These are phyloP conservation scores for Chrysosporium keratinophilum DNA, from an alignment of 2,329 filamentous ascomycete genomes.

Conservation along the genomic window DNA sequence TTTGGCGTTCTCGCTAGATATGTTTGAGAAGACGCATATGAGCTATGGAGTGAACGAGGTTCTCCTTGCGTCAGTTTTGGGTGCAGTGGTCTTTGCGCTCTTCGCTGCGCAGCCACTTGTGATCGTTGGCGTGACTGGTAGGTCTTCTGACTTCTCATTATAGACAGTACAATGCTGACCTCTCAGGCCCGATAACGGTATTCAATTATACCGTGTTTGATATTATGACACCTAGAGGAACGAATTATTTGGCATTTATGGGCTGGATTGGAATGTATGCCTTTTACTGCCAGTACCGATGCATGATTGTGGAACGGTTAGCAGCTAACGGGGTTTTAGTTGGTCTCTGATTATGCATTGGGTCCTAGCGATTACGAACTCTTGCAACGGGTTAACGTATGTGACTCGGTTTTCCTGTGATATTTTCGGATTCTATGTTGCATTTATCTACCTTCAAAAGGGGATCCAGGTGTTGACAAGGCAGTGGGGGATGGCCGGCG, in stretches of 20 bases:
- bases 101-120: conserved; percentile 75
- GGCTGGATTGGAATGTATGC: conserved; percentile 71
- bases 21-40: conserved; percentile 79
- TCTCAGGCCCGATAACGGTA: conserved; percentile 68
- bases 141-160: conserved; percentile 28
- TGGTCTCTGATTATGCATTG: conserved; percentile 81
- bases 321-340: conserved; percentile 30
- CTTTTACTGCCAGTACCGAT: neutral
- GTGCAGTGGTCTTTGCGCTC: conserved; percentile 67
- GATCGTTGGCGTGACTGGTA: conserved; percentile 78
- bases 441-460: conserved; percentile 84
- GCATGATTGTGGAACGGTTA: neutral
- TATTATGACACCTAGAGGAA: conserved; percentile 66
- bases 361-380: conserved; percentile 71
- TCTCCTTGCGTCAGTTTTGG: conserved; percentile 72
- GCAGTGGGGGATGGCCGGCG: conserved; percentile 52
- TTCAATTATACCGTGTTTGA: conserved; percentile 93
- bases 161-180: conserved; percentile 43
- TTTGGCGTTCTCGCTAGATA: conserved; percentile 79
- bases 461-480: conserved; percentile 74
- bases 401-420: conserved; percentile 88
- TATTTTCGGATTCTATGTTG: conserved; percentile 89
- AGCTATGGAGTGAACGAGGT: conserved; percentile 88
- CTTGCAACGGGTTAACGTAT: conserved; percentile 78
- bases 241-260: conserved; percentile 83